Base-by-base conservation (phyloP, 2,329 filamentous ascomycete species). In the Chalaropsis ovoidea region DNA sequence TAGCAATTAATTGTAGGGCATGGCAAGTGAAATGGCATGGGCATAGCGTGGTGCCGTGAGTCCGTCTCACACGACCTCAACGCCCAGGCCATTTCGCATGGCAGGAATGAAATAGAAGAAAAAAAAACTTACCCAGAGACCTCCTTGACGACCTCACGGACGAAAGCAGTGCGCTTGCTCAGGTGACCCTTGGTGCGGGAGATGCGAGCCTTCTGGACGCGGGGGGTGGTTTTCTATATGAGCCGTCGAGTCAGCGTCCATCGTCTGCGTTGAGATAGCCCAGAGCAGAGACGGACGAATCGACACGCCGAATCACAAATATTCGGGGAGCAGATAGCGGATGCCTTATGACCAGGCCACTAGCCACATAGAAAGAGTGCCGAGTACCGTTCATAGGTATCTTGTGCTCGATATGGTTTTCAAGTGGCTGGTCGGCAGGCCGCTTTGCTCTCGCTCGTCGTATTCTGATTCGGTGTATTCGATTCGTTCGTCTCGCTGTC, bases 81-180 rank as follows among this genome's bases (percentile, higher is more conserved):
- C 13, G 42, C 42, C 42, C 10, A 35, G 13, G 62, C 35, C 49
- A 41, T 22, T 27, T 3, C 47, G 10, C 4, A 7, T 31, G 15
- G 10, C 17, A 27, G 1, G 8, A 17, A 22, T 62, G 11, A 11
- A 47, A 5, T 60, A 49, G 19, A 43, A 31, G 47, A 52, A 67
- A 61, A 19, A 27, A 24, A 52, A 70, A 83, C 87, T 76, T 86
- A 91, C 88, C 89, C 94, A 79, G 92, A 87, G 79, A 97, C 94
- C 84, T 99, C 94, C 85, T 95, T 95, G 79, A 96, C 90, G 77
- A 99, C 88, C 77, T 96, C 92, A 74, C 94, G 86, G 73, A 97
- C 93, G 81, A 99, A 97, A 74, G 89, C 86, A 74, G 94, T 97
- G 76, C 92, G 87, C 87, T 95, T 96, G 83, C 89, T 95, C 76